These are phyloP conservation scores for Psilocybe azurescens DNA, from an alignment of 768 basidiomycete species.

Conservation along the genomic window DNA sequence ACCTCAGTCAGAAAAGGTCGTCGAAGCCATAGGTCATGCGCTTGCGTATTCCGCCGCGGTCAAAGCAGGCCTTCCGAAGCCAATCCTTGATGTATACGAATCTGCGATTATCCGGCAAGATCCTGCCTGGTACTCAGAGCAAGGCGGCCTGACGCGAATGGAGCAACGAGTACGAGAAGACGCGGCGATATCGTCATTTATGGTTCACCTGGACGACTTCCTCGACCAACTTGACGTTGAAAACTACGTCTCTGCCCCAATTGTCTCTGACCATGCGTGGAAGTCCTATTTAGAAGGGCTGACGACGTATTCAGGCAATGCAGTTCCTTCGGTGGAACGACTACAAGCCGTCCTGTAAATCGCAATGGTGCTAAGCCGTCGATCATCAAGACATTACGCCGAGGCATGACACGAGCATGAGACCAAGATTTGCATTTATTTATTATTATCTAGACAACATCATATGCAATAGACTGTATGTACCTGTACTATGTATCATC, in stretches of 20 bases:
- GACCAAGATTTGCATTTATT: not conserved
- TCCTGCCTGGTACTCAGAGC: constrained; percentile 64
- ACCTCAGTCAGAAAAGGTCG: constrained; percentile 54
- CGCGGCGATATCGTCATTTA: constrained; percentile 45
- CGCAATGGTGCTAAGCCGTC: not conserved
- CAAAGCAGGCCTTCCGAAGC: constrained; percentile 45
- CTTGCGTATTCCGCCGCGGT: constrained; percentile 62
- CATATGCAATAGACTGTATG: constrained; percentile 5
- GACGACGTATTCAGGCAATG: constrained; percentile 48
- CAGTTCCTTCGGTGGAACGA: constrained; percentile 39
- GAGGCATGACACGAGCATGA: constrained; percentile 8
- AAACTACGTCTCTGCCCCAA: constrained; percentile 56
- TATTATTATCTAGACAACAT: constrained; percentile 2
- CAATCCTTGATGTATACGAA: constrained; percentile 62
- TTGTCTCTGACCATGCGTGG: constrained; percentile 56
- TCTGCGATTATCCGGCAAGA: constrained; percentile 57
- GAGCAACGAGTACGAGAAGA: constrained; percentile 55
- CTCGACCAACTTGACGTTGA: constrained; percentile 51
- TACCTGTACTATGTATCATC: not conserved
- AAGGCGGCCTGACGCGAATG: constrained; percentile 51
- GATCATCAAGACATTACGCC: constrained; percentile 1
- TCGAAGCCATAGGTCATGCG: constrained; percentile 70
- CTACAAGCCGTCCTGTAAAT: constrained; percentile 49
- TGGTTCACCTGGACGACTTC: constrained; percentile 46
- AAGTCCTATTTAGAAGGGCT: constrained; percentile 47